A percentile compares a stretch with the other conserved stretches of the same genome.
Conservation (phyloP, 306 rosid genomes). For the Macrotyloma uniflorum region DNA sequence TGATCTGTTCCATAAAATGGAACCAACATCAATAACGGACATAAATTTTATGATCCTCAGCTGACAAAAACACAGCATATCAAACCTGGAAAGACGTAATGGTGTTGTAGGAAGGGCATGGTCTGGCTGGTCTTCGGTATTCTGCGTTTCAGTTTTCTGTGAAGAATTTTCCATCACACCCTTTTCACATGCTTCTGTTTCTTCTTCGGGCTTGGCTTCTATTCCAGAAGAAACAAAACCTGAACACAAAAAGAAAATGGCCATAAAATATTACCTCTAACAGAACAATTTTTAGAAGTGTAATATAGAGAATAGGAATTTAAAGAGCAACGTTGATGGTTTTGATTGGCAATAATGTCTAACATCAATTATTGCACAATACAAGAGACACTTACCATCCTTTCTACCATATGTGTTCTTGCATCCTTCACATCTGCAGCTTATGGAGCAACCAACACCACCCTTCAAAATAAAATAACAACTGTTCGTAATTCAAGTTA, state of each 20-base stretch:
- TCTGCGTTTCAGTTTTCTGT: slow-evolving; percentile 53
- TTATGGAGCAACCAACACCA: slow-evolving; percentile 87
- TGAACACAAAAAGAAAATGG: slow-evolving; percentile 40
- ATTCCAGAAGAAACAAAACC: slow-evolving; percentile 55
- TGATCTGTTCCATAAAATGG: slow-evolving; percentile 46
- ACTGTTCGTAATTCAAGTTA: slow-evolving; percentile 42
- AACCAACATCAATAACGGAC: slow-evolving; percentile 22
- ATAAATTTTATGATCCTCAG: slow-evolving; percentile 17
- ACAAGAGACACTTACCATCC: slow-evolving; percentile 62
- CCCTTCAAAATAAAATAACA: slow-evolving; percentile 58
- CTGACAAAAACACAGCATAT: slow-evolving; percentile 28
- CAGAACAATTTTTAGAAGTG: neutral
- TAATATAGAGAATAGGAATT: neutral
- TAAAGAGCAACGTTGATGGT: slow-evolving; percentile 1
- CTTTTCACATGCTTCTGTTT: slow-evolving; percentile 61
- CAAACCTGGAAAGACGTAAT: slow-evolving; percentile 64
- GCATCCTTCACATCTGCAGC: slow-evolving; percentile 91
- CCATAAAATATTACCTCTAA: neutral
- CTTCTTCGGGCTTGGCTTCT: slow-evolving; percentile 75
- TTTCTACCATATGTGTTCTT: slow-evolving; percentile 80
- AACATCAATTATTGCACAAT: slow-evolving; percentile 7
- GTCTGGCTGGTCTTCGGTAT: slow-evolving; percentile 60
- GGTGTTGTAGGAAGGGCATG: slow-evolving; percentile 66
- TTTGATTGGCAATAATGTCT: neutral
- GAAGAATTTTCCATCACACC: slow-evolving; percentile 50